Evolutionary conservation across 148 eudicot genomes (phyloP).

Genomic region (Suaeda aralocaspica): DNA sequence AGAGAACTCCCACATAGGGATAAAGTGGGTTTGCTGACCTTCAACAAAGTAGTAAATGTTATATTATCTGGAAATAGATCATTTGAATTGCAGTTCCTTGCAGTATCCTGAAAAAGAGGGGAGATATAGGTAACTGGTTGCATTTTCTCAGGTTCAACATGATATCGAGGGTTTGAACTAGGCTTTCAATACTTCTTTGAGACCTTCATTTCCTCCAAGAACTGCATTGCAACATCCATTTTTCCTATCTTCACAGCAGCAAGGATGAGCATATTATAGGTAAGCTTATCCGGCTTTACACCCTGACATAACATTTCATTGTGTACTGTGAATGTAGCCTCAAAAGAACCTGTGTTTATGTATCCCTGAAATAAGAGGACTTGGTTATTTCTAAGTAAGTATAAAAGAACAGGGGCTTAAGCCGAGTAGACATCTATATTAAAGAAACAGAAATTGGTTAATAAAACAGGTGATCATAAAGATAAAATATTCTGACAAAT

Average conservation of each 20-base stretch:
- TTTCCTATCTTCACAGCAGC: slow-evolving; percentile 51
- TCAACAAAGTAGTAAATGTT: slow-evolving; percentile 59
- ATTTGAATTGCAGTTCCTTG: slow-evolving; percentile 27
- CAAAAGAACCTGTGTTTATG: slow-evolving; percentile 47
- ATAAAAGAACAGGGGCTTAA: background rate
- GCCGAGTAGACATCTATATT: background rate
- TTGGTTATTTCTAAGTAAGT: background rate
- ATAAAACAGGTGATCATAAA: background rate
- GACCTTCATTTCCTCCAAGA: slow-evolving; percentile 74
- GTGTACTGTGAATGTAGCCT: slow-evolving; percentile 42
- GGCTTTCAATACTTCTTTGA: slow-evolving; percentile 41
- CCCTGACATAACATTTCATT: slow-evolving; percentile 54
- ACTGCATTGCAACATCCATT: slow-evolving; percentile 41
- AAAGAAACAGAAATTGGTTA: background rate
- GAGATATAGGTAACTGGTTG: slow-evolving; percentile 18
- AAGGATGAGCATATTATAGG: slow-evolving; percentile 59
- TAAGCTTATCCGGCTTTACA: slow-evolving; percentile 55
- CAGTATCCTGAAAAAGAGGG: slow-evolving; percentile 46
- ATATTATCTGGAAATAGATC: slow-evolving; percentile 51
- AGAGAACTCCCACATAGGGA: background rate
- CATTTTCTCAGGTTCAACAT: slow-evolving; percentile 8
- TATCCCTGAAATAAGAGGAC: slow-evolving; percentile 43
- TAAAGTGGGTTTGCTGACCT: slow-evolving; percentile 34
- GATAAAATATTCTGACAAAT: background rate
- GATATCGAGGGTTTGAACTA: slow-evolving; percentile 47